Base-by-base conservation (phyloP, 805 yeast genomes). In the Candida jianshihensis region DNA sequence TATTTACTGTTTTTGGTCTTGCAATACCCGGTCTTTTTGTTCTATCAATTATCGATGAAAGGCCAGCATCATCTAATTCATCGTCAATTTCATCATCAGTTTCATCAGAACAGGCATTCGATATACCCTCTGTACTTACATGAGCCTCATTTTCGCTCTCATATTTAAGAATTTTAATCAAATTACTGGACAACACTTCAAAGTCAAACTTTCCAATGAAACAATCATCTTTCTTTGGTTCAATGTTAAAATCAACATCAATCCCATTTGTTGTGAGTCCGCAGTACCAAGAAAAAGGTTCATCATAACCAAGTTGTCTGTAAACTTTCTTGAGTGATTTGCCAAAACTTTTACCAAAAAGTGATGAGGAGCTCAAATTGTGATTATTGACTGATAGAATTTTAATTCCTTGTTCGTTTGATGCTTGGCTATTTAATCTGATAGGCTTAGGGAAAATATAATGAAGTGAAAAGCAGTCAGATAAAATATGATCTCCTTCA, bases 151-250 rank as follows among this genome's bases (percentile, higher is more conserved):
- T 18, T 16, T 14, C 12, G 15, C 28, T 21, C 17, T 15, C 17
- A 14, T 4, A 6, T 14, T 11, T 14, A 14, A 17, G 7, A 19
- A 22, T 26, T 12, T 20, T 13, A 17, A 22, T 25, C 28, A 31
- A 10, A 16, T 13, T 15, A 15, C 20, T 26, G 11, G 12, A 12
- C 14, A 15, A 5, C 11, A 6, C 7, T 26, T 37, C 4, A 62
- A 20, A 15, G 6, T 47, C 51, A 15, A 51, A 46, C 17, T 51
- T 44, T 12, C 38, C 40, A 0, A 68, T 35, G 38, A 68, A 25
- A 4, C 66, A 50, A 46, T 68, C 71, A 25, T 61, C 59, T 37
- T 69, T 69, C 35, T 57, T 63, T 4, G 73, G 73, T 38, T 68
- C 73, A 19, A 69, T 57, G 39, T 67, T 69, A 1, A 66, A 46